phyloP scores from a whole-genome alignment of 2,329 filamentous ascomycete species.

The Alternaria burnsii region DNA sequence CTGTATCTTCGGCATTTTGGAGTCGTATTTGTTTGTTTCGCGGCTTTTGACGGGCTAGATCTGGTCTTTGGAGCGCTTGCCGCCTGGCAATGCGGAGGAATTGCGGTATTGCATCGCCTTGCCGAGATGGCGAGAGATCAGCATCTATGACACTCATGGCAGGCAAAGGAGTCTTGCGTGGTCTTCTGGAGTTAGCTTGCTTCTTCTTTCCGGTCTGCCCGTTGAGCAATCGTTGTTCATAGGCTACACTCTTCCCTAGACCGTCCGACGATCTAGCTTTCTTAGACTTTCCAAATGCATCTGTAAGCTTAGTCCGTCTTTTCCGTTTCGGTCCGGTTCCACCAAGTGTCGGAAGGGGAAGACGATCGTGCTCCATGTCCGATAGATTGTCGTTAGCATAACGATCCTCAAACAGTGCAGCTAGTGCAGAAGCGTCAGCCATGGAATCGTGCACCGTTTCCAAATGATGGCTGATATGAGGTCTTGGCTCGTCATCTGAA shows the following conservation, averaged over 20 bases:
- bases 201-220: constrained; percentile 10
- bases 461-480: constrained; percentile 6
- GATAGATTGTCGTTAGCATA: constrained; percentile 45
- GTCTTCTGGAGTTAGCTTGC: constrained; percentile 19
- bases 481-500: constrained; percentile 35
- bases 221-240: constrained; percentile 3
- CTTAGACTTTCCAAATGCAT: constrained; percentile 40
- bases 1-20: constrained; percentile 62
- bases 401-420: constrained; percentile 36
- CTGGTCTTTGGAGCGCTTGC: constrained; percentile 57
- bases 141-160: constrained; percentile 63
- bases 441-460: constrained; percentile 29
- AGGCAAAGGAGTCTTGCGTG: constrained; percentile 28
- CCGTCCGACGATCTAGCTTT: constrained; percentile 21
- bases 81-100: constrained; percentile 66
- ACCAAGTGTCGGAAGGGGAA: constrained; percentile 48
- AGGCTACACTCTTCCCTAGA: not conserved
- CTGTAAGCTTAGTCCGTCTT: constrained; percentile 50
- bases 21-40: constrained; percentile 62
- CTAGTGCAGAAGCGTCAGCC: constrained; percentile 29
- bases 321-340: constrained; percentile 37
- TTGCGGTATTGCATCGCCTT: constrained; percentile 54
- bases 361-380: constrained; percentile 56
- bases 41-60: constrained; percentile 62
- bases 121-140: constrained; percentile 42